Conservation (phyloP, 148 eudicot species). For the Cornus kousa region DNA sequence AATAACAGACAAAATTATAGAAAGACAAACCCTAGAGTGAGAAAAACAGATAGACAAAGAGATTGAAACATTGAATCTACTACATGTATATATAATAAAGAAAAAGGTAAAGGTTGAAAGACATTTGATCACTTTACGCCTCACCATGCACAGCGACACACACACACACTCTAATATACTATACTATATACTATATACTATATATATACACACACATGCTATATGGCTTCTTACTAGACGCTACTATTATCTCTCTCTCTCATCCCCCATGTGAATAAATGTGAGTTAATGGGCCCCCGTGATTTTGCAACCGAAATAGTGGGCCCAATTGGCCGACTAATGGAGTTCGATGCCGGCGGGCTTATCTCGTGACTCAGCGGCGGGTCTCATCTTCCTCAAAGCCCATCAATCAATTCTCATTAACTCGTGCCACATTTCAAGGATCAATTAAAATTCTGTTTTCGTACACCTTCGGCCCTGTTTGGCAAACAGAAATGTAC, state of each 20-base stretch:
- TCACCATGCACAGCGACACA: slow-evolving; percentile 1
- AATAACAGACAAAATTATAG: slow-evolving; percentile 6
- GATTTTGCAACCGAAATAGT: slow-evolving; percentile 21
- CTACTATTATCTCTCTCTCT: not conserved
- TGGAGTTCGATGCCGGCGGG: slow-evolving; percentile 2
- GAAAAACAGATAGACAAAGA: slow-evolving; percentile 5
- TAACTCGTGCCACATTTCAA: too few species aligned
- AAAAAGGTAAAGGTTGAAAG: slow-evolving; percentile 12
- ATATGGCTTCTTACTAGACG: not conserved
- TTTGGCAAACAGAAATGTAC: too few species aligned
- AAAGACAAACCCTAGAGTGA: slow-evolving; percentile 11
- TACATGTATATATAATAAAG: slow-evolving; percentile 1
- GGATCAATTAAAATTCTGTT: too few species aligned
- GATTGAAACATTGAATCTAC: not conserved
- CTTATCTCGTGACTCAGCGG: slow-evolving; percentile 24
- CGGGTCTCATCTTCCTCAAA: slow-evolving; percentile 10
- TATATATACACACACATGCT: not conserved
- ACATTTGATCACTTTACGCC: slow-evolving; percentile 14
- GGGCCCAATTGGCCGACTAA: slow-evolving; percentile 18
- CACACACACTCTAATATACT: too few species aligned
- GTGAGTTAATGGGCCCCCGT: slow-evolving; percentile 25
- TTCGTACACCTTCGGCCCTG: too few species aligned
- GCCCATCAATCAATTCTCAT: slow-evolving; percentile 6
- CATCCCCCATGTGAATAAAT: not conserved
- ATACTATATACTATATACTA: too few species aligned